These are phyloP conservation scores for Verbascum thapsus DNA, from an alignment of 257 asterid genomes.

Conservation along the genomic window DNA sequence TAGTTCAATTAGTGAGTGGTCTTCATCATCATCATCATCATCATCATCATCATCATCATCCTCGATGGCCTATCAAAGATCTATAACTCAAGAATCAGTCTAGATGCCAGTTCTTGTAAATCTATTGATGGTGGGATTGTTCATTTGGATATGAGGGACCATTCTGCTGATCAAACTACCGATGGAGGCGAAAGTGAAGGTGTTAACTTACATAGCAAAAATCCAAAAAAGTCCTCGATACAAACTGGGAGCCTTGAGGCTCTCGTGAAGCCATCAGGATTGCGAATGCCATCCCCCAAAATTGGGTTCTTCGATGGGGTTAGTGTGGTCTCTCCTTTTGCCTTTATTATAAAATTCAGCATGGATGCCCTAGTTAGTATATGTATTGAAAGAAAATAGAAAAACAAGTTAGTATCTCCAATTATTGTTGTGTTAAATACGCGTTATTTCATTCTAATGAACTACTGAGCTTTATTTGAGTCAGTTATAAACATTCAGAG, in stretches of 20 bases:
- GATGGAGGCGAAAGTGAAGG: conserved; percentile 40
- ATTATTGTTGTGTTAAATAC: no score
- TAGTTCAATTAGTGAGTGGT: conserved; percentile 96
- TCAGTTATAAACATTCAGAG: no score
- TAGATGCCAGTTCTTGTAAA: conserved; percentile 58
- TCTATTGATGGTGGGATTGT: conserved; percentile 46
- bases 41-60: no score
- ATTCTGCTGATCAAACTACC: conserved; percentile 39
- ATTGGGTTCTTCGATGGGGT: conserved; percentile 99
- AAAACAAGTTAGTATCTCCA: no score
- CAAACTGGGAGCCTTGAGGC: conserved; percentile 44
- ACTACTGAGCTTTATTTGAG: no score
- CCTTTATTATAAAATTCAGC: conserved; percentile 5
- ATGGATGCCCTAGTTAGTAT: neutral
- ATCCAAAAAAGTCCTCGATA: conserved; percentile 43
- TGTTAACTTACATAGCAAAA: conserved; percentile 36
- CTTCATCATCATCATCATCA: conserved; percentile 84
- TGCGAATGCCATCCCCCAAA: conserved; percentile 91
- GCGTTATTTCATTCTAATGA: no score
- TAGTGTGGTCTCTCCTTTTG: conserved; percentile 43
- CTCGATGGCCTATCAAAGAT: conserved; percentile 50
- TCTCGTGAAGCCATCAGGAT: conserved; percentile 74
- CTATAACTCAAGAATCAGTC: conserved; percentile 62
- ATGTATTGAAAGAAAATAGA: no score
- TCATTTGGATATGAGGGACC: conserved; percentile 36